Evolutionary conservation across 768 basidiomycete species (phyloP).

Genomic region (Boletus rubropictus): DNA sequence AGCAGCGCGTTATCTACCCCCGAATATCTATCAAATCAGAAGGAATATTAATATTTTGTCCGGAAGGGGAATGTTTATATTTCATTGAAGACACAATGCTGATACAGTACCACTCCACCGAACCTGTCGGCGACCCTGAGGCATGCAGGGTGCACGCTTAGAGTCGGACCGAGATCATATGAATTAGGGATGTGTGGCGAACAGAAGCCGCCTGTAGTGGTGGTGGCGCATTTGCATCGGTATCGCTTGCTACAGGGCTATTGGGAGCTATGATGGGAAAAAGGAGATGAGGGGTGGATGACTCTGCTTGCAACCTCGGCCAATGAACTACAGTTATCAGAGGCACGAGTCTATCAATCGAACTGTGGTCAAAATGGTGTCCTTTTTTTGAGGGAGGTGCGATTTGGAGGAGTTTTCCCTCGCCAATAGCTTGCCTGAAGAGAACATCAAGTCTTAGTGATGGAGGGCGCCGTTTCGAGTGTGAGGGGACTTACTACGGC

Average conservation of each 20-base stretch:
- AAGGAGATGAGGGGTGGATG: not conserved
- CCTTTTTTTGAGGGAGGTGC: too few species aligned
- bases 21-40: not conserved
- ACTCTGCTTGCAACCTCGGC: not conserved
- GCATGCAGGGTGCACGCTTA: not conserved
- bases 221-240: too few species aligned
- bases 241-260: too few species aligned
- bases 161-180: not conserved
- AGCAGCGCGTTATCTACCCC: not conserved
- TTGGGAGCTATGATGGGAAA: too few species aligned
- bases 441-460: too few species aligned
- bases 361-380: too few species aligned
- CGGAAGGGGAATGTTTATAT: not conserved
- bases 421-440: too few species aligned
- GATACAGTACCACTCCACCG: slow-evolving; percentile 6
- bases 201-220: not conserved
- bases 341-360: not conserved
- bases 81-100: slow-evolving; percentile 1
- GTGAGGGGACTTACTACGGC: too few species aligned
- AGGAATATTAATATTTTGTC: too few species aligned
- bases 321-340: not conserved
- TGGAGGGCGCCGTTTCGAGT: too few species aligned
- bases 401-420: too few species aligned
- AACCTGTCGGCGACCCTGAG: slow-evolving; percentile 1
- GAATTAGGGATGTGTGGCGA: not conserved